phyloP scores from a whole-genome alignment of 2,329 filamentous ascomycete genomes.

The Ceratocystiopsis sp. region DNA sequence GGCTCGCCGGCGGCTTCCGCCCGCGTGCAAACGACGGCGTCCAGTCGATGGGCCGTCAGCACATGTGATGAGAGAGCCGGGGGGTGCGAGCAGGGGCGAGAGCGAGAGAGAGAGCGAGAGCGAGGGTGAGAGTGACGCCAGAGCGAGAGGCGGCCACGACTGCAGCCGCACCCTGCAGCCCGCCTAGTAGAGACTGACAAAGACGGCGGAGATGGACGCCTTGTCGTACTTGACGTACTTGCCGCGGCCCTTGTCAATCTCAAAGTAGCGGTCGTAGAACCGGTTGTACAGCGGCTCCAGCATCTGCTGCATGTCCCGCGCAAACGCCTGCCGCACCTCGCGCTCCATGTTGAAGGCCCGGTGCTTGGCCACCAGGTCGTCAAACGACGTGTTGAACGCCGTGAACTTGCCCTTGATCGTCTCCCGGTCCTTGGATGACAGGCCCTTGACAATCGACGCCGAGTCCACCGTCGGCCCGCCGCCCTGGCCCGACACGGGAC shows the following conservation, averaged over 20 bases:
- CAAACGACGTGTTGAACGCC: conserved; percentile 77
- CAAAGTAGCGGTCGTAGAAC: conserved; percentile 95
- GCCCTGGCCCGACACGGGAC: conserved; percentile 53
- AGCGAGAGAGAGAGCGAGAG: too few relatives aligned
- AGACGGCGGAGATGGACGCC: conserved; percentile 52
- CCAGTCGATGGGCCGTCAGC: too few relatives aligned
- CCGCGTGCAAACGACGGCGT: too few relatives aligned
- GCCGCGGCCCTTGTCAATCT: conserved; percentile 92
- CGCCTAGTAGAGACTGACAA: conserved; percentile 32
- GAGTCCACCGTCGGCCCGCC: conserved; percentile 40
- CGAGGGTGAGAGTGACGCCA: too few relatives aligned
- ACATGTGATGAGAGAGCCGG: too few relatives aligned
- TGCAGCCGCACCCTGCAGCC: too few relatives aligned
- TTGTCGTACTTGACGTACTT: conserved; percentile 99
- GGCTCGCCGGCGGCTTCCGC: neutral
- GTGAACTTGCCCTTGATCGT: conserved; percentile 93
- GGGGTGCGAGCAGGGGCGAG: too few relatives aligned
- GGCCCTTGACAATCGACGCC: conserved; percentile 62
- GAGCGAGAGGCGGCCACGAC: too few relatives aligned
- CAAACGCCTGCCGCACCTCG: conserved; percentile 67
- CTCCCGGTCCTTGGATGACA: conserved; percentile 85
- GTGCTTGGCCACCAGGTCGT: conserved; percentile 71
- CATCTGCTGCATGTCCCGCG: conserved; percentile 73
- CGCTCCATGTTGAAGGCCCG: conserved; percentile 77
- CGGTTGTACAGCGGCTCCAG: conserved; percentile 87